These are phyloP conservation scores for Epicoccum sorghinum DNA, from an alignment of 2,329 filamentous ascomycete species.

Conservation along the genomic window DNA sequence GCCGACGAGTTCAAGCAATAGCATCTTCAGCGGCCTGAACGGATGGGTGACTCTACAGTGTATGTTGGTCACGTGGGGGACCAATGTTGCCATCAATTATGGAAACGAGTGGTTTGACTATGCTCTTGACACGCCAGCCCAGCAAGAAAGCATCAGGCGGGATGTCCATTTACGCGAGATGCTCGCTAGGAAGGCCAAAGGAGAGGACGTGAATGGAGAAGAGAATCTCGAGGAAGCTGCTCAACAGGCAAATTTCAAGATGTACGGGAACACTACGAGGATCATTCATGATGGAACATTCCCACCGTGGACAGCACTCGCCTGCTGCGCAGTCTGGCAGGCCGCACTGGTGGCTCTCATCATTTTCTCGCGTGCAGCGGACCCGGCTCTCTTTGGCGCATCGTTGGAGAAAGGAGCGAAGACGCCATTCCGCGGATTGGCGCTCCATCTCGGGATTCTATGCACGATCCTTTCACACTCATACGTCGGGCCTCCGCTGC, in stretches of 20 bases:
- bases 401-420: background rate
- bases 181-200: slow-evolving; percentile 2
- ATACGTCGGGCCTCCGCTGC: slow-evolving; percentile 5
- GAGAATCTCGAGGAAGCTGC: slow-evolving; percentile 1
- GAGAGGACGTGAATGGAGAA: background rate
- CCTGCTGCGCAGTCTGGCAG: background rate
- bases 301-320: slow-evolving; percentile 3
- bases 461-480: slow-evolving; percentile 10
- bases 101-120: background rate
- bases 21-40: slow-evolving; percentile 8
- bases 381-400: background rate
- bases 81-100: slow-evolving; percentile 6
- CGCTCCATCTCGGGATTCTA: slow-evolving; percentile 4
- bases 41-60: slow-evolving; percentile 9
- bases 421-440: slow-evolving; percentile 6
- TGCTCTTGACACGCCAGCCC: slow-evolving; percentile 1
- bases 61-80: slow-evolving; percentile 8
- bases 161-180: slow-evolving; percentile 1
- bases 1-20: background rate
- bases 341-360: background rate
- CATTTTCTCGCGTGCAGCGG: slow-evolving; percentile 4
- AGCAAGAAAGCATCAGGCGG: slow-evolving; percentile 3
- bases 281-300: slow-evolving; percentile 5
- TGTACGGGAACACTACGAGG: slow-evolving; percentile 3
- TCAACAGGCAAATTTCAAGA: background rate